Conservation (phyloP, 2,329 filamentous ascomycete species). For the Fusarium concolor region DNA sequence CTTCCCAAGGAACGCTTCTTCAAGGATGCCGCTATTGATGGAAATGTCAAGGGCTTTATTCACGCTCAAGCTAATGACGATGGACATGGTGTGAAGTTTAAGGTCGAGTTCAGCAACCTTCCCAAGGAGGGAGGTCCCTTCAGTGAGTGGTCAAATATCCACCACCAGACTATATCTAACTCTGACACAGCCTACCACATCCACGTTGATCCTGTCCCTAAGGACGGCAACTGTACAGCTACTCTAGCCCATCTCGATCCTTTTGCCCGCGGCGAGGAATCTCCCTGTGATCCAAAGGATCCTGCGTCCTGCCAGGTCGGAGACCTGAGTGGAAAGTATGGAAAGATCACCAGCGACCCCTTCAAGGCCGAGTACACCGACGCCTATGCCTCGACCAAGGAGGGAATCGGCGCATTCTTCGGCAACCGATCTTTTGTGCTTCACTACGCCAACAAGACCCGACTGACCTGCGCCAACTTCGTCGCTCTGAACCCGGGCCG, state of each 20-base stretch:
- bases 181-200: conserved; percentile 73
- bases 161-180: conserved; percentile 16
- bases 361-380: conserved; percentile 66
- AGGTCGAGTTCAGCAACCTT: conserved; percentile 68
- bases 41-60: conserved; percentile 67
- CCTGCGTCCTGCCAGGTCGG: conserved; percentile 79
- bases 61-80: conserved; percentile 58
- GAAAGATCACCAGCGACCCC: conserved; percentile 65
- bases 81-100: conserved; percentile 67
- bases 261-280: conserved; percentile 70
- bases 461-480: conserved; percentile 75
- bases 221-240: conserved; percentile 76
- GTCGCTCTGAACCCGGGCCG: conserved; percentile 35
- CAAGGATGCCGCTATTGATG: conserved; percentile 58
- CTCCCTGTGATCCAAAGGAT: conserved; percentile 66
- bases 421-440: conserved; percentile 73
- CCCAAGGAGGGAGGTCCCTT: conserved; percentile 69
- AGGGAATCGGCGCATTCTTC: conserved; percentile 67
- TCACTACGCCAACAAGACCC: conserved; percentile 72
- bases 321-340: conserved; percentile 80
- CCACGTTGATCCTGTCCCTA: conserved; percentile 72
- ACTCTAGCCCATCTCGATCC: conserved; percentile 79
- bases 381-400: conserved; percentile 65
- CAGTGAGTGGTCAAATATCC: conserved; percentile 58
- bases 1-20: conserved; percentile 67